Base-by-base conservation (phyloP, 306 rosid species). In the Erythrophleum fordii region DNA sequence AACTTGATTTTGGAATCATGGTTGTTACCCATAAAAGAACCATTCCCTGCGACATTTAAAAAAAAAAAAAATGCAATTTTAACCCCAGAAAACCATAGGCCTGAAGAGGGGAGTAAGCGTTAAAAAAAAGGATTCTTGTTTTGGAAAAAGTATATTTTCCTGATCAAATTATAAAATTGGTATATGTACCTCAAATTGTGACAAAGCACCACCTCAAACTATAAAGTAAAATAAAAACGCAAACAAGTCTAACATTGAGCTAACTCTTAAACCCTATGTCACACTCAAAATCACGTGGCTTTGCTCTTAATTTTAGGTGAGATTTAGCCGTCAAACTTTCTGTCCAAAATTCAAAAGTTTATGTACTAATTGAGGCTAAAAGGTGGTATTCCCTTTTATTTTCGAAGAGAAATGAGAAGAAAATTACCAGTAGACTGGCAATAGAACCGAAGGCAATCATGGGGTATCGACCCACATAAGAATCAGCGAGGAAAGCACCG, bases 1-100 rank as follows among this genome's bases (percentile, higher is more conserved):
- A 51, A 51, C 58, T 51, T 51, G 58, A 17, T 51, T 51, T 51
- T n/a, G 58, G 58, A 51, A 51, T 51, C 58, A 51, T 51, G 58
- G 58, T 18, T 51, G 58, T 51, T 17, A 18, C 23, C 58, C 58
- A 51, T 51, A 51, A 51, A 51, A 51, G 58, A 51, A 51, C 22
- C 58, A 51, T 51, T 18, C 58, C 58, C 58, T 51, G 58, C 58
- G 18, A 18, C 58, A 8, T 17, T 18, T 18, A 3, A 51, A 18
- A 18, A 49, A 49, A 49, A 49, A 49, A 31, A 31, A 4, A 31
- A 31, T 2, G 55, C 55, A 14, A 49, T 49, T 4, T 14, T 17
- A 4, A 49, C 20, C 16, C 55, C 55, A 49, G 20, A 1, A 49
- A 14, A 51, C 23, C 17, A 51, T n/a, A 18, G 22, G 20, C 56